phyloP scores from a whole-genome alignment of 2,329 filamentous ascomycete species.

The Diaporthe aspalathi region DNA sequence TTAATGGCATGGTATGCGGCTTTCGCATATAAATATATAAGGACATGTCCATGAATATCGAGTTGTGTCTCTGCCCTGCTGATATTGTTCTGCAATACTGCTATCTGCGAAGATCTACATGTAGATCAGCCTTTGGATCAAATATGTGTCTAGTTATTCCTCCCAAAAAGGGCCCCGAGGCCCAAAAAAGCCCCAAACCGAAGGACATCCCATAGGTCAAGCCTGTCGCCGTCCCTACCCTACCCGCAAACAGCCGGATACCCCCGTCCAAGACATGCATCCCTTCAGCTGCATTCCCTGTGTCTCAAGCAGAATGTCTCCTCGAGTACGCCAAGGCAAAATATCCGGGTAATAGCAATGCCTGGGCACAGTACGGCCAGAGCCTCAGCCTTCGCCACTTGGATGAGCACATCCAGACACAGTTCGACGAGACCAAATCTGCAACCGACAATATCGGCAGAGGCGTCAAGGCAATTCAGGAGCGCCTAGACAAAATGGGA shows the following conservation, averaged over 20 bases:
- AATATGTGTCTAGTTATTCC: slow-evolving; percentile 28
- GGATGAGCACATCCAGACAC: background rate
- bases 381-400: background rate
- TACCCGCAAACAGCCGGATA: slow-evolving; percentile 8
- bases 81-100: background rate
- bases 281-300: background rate
- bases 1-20: background rate
- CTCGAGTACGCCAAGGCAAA: slow-evolving; percentile 8
- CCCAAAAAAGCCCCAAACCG: background rate
- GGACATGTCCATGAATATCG: background rate
- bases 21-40: background rate
- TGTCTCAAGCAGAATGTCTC: background rate
- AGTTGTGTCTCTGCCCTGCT: too few relatives aligned
- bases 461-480: slow-evolving; percentile 8
- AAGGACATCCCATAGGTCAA: background rate
- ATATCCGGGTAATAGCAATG: background rate
- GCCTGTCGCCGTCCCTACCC: background rate
- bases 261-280: background rate
- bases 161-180: background rate
- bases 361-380: slow-evolving; percentile 5
- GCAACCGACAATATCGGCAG: background rate
- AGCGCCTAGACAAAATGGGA: slow-evolving; percentile 11
- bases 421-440: background rate
- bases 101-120: background rate
- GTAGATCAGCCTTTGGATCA: background rate